Evolutionary conservation across 345 rosid genomes (phyloP).

Genomic region (Rhodamnia rubescens): DNA sequence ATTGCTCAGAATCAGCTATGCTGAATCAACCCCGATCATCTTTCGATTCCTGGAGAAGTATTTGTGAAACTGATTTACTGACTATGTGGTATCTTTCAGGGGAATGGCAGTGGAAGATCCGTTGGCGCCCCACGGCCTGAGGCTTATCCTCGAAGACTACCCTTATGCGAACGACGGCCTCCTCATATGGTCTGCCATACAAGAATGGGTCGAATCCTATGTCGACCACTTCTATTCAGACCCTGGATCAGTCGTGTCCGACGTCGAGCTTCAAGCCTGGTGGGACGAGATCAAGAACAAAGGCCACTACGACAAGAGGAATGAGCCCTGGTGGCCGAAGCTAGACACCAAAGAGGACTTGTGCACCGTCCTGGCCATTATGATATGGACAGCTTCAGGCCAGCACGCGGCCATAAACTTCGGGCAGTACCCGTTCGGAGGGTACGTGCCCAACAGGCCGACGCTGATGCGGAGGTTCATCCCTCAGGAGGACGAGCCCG

Average conservation of each 20-base stretch:
- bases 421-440: slow-evolving; percentile 95
- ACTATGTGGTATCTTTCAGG: slow-evolving; percentile 19
- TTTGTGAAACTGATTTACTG: neutral
- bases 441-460: slow-evolving; percentile 86
- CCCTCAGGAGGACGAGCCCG: slow-evolving; percentile 47
- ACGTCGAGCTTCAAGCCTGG: slow-evolving; percentile 83
- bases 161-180: slow-evolving; percentile 94
- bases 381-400: slow-evolving; percentile 88
- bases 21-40: neutral
- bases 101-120: slow-evolving; percentile 93
- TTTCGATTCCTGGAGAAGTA: neutral
- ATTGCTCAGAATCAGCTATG: neutral
- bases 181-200: slow-evolving; percentile 78
- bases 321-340: slow-evolving; percentile 96
- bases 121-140: slow-evolving; percentile 57
- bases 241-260: slow-evolving; percentile 44
- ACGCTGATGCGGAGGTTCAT: slow-evolving; percentile 68
- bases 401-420: slow-evolving; percentile 94
- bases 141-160: slow-evolving; percentile 76
- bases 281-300: slow-evolving; percentile 87
- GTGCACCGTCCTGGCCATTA: slow-evolving; percentile 52
- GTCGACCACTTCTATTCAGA: slow-evolving; percentile 64
- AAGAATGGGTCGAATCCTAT: slow-evolving; percentile 63
- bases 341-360: slow-evolving; percentile 65
- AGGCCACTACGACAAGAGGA: slow-evolving; percentile 76